phyloP scores from a whole-genome alignment of 176 grass and related monocot species.

The Secale cereale region DNA sequence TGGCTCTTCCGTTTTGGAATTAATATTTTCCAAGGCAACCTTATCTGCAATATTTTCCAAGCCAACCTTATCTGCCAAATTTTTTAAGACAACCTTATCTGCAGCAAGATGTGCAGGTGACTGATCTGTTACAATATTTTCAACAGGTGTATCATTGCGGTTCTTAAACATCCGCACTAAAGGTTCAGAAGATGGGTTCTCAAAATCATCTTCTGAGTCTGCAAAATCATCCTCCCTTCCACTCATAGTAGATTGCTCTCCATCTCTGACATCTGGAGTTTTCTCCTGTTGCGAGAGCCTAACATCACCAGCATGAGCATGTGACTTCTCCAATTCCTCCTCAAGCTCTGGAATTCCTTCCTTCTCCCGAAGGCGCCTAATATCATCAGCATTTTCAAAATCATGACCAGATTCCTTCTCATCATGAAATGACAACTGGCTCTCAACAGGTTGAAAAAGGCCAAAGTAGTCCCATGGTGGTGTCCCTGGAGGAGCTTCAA shows the following conservation, averaged over 20 bases:
- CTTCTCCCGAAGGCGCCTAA: constrained; percentile 70
- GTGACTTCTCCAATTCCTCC: constrained; percentile 68
- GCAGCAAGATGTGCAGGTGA: constrained; percentile 33
- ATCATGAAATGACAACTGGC: constrained; percentile 61
- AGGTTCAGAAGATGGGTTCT: constrained; percentile 68
- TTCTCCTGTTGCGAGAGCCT: constrained; percentile 42
- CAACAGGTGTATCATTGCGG: constrained; percentile 48
- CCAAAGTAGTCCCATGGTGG: constrained; percentile 96
- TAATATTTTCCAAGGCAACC: not conserved
- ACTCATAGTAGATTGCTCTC: constrained; percentile 48
- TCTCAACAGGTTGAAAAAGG: constrained; percentile 74
- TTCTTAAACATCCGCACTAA: constrained; percentile 83
- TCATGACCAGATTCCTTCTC: constrained; percentile 52
- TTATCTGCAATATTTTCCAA: not conserved
- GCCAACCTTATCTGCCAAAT: not conserved
- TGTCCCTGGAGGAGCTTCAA: constrained; percentile 60
- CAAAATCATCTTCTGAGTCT: constrained; percentile 91
- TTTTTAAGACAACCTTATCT: constrained; percentile 21
- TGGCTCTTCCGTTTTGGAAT: not conserved
- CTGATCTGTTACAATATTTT: constrained; percentile 34
- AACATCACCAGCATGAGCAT: constrained; percentile 48
- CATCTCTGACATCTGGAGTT: constrained; percentile 56
- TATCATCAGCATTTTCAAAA: constrained; percentile 77
- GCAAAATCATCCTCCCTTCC: constrained; percentile 56
- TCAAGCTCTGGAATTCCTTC: constrained; percentile 96